Evolutionary conservation across 2,329 filamentous ascomycete genomes (phyloP).

Genomic region (Gaeumannomyces sp.): DNA sequence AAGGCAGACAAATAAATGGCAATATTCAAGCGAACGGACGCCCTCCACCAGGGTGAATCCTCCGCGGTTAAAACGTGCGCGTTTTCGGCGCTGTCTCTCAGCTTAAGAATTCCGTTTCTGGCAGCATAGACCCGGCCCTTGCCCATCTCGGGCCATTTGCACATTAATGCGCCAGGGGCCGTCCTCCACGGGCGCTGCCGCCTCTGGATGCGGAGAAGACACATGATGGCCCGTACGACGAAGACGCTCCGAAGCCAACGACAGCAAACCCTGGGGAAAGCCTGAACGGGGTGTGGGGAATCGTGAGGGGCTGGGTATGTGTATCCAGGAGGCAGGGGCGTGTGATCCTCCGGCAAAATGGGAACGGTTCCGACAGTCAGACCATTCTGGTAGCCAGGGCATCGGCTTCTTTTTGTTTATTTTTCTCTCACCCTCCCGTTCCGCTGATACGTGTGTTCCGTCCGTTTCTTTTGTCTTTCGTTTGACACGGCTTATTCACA

Average conservation of each 20-base stretch:
- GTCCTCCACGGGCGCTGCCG: background rate
- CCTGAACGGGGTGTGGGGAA: background rate
- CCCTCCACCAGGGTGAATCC: no score
- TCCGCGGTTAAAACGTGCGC: no score
- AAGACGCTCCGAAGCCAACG: no score
- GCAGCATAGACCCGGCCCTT: background rate
- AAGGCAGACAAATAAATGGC: no score
- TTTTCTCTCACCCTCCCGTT: no score
- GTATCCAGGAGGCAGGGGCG: background rate
- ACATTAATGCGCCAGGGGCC: background rate
- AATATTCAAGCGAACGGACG: background rate
- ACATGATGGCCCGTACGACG: no score
- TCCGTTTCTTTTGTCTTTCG: no score
- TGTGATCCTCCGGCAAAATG: constrained; percentile 5
- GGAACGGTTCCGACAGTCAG: constrained; percentile 7
- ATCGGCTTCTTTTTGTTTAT: background rate
- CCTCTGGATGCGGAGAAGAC: no score
- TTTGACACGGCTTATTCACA: no score
- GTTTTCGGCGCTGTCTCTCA: no score
- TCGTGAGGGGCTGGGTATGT: background rate
- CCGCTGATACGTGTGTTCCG: no score
- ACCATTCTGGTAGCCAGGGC: background rate
- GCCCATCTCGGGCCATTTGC: background rate
- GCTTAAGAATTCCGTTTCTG: background rate
- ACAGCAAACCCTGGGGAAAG: no score